A percentile compares a stretch with the other conserved stretches of the same genome.
phyloP scores from a whole-genome alignment of 1,284 basidiomycete genomes.

The Meira miltonrushii region DNA sequence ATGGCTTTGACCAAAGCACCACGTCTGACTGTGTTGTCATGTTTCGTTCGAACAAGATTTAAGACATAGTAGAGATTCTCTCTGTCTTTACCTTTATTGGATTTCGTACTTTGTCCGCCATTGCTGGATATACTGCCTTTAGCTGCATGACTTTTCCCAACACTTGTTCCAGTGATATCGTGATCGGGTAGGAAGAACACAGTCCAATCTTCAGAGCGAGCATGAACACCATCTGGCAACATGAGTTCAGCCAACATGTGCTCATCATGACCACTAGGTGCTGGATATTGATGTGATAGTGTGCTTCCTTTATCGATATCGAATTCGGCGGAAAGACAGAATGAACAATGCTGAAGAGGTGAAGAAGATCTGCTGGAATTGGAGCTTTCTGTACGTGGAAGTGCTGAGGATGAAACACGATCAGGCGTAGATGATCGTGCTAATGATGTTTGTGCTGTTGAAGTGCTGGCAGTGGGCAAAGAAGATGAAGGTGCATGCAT shows the following conservation, averaged over 20 bases:
- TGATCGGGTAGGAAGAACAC: constrained; percentile 73
- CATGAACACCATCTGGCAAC: constrained; percentile 95
- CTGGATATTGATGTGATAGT: constrained; percentile 38
- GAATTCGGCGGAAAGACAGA: constrained; percentile 47
- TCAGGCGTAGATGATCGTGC: too few species aligned
- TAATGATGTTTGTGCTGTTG: too few species aligned
- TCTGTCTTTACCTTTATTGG: background rate
- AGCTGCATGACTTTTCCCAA: background rate
- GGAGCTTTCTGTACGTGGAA: too few species aligned
- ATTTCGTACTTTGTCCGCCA: constrained; percentile 4
- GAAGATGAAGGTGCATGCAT: too few species aligned
- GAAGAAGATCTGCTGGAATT: background rate
- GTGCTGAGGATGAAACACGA: too few species aligned
- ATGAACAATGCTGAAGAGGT: constrained; percentile 22
- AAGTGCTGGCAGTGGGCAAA: too few species aligned
- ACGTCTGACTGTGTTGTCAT: constrained; percentile 78
- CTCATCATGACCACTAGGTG: constrained; percentile 38
- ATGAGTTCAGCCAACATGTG: constrained; percentile 79
- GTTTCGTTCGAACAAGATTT: constrained; percentile 90
- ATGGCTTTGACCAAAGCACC: constrained; percentile 92
- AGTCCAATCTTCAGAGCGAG: constrained; percentile 92
- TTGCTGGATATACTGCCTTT: background rate
- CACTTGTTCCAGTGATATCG: background rate
- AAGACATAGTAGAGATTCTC: constrained; percentile 65
- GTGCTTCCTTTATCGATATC: constrained; percentile 46